Evolutionary conservation across 768 basidiomycete genomes (phyloP), one percentile per base, ranked within the genome.

Genomic region (Lactarius sanguifluus): DNA sequence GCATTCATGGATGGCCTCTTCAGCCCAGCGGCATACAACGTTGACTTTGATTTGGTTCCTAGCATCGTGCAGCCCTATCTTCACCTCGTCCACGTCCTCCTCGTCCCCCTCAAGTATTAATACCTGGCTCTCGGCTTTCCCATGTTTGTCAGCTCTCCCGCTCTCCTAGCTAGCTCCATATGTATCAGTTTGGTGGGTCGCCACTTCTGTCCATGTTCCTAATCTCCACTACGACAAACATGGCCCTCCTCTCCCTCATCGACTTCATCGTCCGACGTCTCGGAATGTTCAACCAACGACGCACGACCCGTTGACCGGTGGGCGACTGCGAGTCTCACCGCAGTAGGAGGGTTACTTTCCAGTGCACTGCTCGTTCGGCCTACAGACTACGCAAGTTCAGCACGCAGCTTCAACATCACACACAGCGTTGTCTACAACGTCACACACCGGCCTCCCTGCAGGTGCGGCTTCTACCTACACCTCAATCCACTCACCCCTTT

Each of bases 1-100:
- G 86, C 94, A 18, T 98, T 98, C 74, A 94, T 98, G 40, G 92
- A 96, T 73, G 83, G 81, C 40, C 81, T 98, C 65, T 98, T 99
- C 80, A 93, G 89, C 0, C 83, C 93, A 1, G 76, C 82, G 16
- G 92, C 96, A 0, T 99, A 96, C 77, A 96, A 98, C 67, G 87
- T 94, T 58, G 92, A 95, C 79, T 98, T 98, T 75, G 85, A 87
- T 70, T 84, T 98, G 30, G 93, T 95, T 1, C 89, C 89, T 15
- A 85, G 82, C 66, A 78, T 82, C 34, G 79, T 81, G 30, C 28
- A 30, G 3, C 3, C 28, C 28, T 28, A 28, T 28, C 28, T 28
- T 28, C 28, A 30, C 28, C 28, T 30, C 28, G 28, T 30, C 28
- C 28, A 30, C 28, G 28, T 3, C 28, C 28, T 30, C 28, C 28